Evolutionary conservation across 768 basidiomycete genomes (phyloP).

Genomic region (Neoboletus magnificus): DNA sequence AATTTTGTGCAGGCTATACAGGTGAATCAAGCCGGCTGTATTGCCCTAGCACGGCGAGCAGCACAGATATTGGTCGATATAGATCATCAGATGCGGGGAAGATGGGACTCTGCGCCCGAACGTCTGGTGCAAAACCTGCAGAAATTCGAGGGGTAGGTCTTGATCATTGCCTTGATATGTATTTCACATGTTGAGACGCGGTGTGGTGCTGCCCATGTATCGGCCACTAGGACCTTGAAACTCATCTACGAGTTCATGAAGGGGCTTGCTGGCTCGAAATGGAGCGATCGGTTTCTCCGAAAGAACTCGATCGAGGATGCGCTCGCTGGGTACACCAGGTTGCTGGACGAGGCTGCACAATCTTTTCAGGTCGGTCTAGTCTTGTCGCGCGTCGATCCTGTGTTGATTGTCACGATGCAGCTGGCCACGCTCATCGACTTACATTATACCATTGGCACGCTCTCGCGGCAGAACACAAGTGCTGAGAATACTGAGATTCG

Average conservation of each 20-base stretch:
- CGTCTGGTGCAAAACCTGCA: conserved; percentile 38
- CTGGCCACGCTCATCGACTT: conserved; percentile 47
- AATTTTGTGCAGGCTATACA: conserved; percentile 25
- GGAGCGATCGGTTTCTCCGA: conserved; percentile 40
- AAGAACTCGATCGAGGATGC: conserved; percentile 41
- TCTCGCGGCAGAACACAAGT: conserved; percentile 6
- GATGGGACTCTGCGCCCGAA: conserved; percentile 42
- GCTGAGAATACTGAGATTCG: neutral
- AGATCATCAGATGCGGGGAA: conserved; percentile 42
- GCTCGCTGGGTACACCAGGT: conserved; percentile 31
- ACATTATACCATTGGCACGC: conserved; percentile 37
- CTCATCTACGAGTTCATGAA: conserved; percentile 41
- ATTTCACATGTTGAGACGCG: neutral
- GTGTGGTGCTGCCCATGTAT: neutral
- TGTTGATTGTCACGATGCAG: conserved; percentile 22
- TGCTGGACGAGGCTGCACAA: conserved; percentile 43
- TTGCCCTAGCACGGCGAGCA: conserved; percentile 39
- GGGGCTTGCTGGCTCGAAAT: conserved; percentile 37
- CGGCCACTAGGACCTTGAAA: conserved; percentile 33
- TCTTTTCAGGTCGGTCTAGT: conserved; percentile 41
- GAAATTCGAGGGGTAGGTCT: conserved; percentile 39
- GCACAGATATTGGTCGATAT: conserved; percentile 42
- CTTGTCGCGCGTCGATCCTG: neutral
- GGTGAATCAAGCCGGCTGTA: conserved; percentile 39
- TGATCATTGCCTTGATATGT: neutral